Conservation (phyloP, 2,329 filamentous ascomycete genomes). For the Orbilia brochopaga region DNA sequence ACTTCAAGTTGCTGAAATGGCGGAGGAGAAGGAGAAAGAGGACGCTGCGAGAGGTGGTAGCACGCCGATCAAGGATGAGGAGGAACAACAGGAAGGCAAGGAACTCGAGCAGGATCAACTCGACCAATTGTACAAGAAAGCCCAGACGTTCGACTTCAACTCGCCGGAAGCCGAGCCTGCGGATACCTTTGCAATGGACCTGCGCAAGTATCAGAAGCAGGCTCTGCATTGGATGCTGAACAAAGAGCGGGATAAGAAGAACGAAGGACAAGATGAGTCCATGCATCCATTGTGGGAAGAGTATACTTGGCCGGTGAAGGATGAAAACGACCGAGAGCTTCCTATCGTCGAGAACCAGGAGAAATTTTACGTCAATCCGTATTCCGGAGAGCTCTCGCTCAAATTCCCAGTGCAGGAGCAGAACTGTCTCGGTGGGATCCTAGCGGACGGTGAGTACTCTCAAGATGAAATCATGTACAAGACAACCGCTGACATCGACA, state of each 20-base stretch:
- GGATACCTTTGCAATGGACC: conserved; percentile 77
- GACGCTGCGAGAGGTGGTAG: conserved; percentile 32
- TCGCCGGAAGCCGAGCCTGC: conserved; percentile 86
- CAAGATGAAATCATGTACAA: neutral
- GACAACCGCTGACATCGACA: conserved; percentile 48
- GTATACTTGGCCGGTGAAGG: conserved; percentile 85
- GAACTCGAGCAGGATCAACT: conserved; percentile 95
- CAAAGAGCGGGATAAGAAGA: conserved; percentile 77
- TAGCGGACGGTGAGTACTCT: conserved; percentile 70
- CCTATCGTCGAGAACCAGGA: conserved; percentile 69
- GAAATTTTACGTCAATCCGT: conserved; percentile 93
- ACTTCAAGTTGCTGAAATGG: conserved; percentile 83
- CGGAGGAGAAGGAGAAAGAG: conserved; percentile 74
- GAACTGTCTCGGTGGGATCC: conserved; percentile 87
- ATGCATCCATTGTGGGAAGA: conserved; percentile 99
- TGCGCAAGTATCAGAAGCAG: conserved; percentile 94
- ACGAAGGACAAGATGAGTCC: conserved; percentile 71
- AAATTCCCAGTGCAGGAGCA: conserved; percentile 94
- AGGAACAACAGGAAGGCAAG: conserved; percentile 77
- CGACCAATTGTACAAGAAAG: conserved; percentile 91
- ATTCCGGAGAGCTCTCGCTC: conserved; percentile 89
- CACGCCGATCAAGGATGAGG: conserved; percentile 61
- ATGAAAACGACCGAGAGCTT: conserved; percentile 80
- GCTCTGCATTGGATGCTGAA: conserved; percentile 94
- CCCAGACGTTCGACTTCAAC: conserved; percentile 93